These are phyloP conservation scores for Fusarium graminum DNA, from an alignment of 2,329 filamentous ascomycete species.

Conservation along the genomic window DNA sequence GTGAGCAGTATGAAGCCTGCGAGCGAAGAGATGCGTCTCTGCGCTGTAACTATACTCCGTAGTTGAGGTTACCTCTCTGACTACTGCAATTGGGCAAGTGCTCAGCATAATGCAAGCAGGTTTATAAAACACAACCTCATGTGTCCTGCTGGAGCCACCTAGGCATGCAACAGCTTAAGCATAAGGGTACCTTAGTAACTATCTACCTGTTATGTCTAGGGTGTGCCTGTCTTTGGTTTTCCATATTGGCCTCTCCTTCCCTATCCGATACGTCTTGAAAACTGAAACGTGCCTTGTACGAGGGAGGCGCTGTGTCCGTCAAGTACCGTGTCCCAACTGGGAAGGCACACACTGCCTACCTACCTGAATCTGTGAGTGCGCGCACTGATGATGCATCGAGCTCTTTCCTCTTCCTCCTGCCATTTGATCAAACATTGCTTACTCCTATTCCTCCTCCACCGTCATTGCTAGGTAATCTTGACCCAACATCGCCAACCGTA, in stretches of 20 bases:
- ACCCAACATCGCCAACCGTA: constrained; percentile 10
- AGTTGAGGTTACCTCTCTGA: constrained; percentile 2
- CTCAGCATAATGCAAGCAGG: constrained; percentile 3
- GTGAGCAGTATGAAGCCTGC: constrained; percentile 17
- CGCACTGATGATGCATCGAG: constrained; percentile 16
- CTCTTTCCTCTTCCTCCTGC: constrained; percentile 11
- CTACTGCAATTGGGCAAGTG: constrained; percentile 35
- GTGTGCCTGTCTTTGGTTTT: constrained; percentile 10
- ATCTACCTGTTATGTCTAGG: constrained; percentile 30
- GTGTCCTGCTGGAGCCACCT: constrained; percentile 8
- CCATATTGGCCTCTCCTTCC: constrained; percentile 26
- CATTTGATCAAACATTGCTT: neutral
- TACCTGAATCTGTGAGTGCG: too few relatives aligned
- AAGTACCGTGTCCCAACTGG: constrained; percentile 23
- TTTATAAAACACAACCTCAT: constrained; percentile 13
- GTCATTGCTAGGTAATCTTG: neutral
- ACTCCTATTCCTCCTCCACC: constrained; percentile 4
- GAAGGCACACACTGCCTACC: constrained; percentile 20
- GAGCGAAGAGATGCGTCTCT: constrained; percentile 3
- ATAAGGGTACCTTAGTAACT: constrained; percentile 5
- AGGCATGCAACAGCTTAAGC: constrained; percentile 25
- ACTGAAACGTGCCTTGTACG: constrained; percentile 43
- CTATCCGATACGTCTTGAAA: constrained; percentile 40
- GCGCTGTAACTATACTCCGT: neutral
- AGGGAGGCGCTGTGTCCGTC: constrained; percentile 25